Percentiles rank a stretch among this genome's conserved stretches.
Evolutionary conservation across 2,329 filamentous ascomycete genomes (phyloP).

Genomic region (Phyllachora maydis): DNA sequence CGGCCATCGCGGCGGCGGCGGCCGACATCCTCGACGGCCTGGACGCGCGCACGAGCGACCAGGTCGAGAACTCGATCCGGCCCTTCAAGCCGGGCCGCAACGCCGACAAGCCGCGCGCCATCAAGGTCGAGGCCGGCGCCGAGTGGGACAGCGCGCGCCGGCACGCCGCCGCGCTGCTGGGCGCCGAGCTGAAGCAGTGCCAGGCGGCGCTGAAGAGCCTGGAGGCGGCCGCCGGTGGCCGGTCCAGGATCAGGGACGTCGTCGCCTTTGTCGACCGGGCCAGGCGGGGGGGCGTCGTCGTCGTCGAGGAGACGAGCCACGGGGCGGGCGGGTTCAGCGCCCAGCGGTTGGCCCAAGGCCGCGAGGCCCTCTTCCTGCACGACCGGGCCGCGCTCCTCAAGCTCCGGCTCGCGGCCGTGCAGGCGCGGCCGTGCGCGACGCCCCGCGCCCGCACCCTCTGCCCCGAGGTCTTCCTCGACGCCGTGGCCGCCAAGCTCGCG

Average conservation of each 20-base stretch:
- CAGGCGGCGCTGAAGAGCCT: slow-evolving; percentile 58
- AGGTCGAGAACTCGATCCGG: slow-evolving; percentile 97
- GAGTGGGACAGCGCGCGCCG: slow-evolving; percentile 80
- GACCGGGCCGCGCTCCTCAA: slow-evolving; percentile 80
- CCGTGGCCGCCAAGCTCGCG: slow-evolving; percentile 85
- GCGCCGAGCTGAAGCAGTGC: slow-evolving; percentile 69
- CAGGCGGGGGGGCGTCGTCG: slow-evolving; percentile 60
- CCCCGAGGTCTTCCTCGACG: slow-evolving; percentile 93
- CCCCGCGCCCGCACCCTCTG: slow-evolving; percentile 90
- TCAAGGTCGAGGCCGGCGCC: slow-evolving; percentile 76
- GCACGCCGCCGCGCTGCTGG: slow-evolving; percentile 62
- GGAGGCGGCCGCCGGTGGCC: slow-evolving; percentile 60
- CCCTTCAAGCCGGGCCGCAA: no score
- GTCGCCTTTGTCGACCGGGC: slow-evolving; percentile 82
- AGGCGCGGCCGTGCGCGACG: slow-evolving; percentile 71
- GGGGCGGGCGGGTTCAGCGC: slow-evolving; percentile 90
- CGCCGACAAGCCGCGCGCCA: no score
- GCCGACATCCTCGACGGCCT: slow-evolving; percentile 80
- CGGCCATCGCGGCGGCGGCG: slow-evolving; percentile 83
- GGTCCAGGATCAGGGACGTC: slow-evolving; percentile 73
- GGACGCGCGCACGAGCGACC: slow-evolving; percentile 92
- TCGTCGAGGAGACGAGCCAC: slow-evolving; percentile 44
- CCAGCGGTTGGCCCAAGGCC: slow-evolving; percentile 57
- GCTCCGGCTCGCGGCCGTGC: slow-evolving; percentile 72
- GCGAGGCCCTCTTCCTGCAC: slow-evolving; percentile 83